Evolutionary conservation across 1,284 basidiomycete genomes (phyloP).

Genomic region (Lignosus rhinocerotis): DNA sequence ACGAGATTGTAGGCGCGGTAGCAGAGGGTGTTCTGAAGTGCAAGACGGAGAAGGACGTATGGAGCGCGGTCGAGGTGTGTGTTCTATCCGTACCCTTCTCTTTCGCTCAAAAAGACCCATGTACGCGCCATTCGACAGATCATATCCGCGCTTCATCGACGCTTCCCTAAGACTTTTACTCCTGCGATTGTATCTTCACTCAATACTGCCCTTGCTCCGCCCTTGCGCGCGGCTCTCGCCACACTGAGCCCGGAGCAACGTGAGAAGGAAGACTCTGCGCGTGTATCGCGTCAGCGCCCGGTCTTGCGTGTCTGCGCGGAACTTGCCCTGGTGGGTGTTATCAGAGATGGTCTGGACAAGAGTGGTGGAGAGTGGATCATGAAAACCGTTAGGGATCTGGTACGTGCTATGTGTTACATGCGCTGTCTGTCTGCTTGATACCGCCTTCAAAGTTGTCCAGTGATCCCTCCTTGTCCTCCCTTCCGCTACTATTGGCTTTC

Average conservation of each 20-base stretch:
- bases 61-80: constrained; percentile 88
- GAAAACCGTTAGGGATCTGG: constrained; percentile 80
- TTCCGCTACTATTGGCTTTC: constrained; percentile 83
- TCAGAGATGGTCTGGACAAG: constrained; percentile 62
- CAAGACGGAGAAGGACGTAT: constrained; percentile 87
- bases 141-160: constrained; percentile 85
- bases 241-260: constrained; percentile 74
- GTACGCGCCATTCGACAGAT: constrained; percentile 38
- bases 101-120: constrained; percentile 9
- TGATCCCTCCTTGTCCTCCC: constrained; percentile 82
- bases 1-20: constrained; percentile 88
- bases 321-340: constrained; percentile 84
- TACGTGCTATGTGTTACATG: constrained; percentile 41
- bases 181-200: constrained; percentile 70
- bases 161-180: constrained; percentile 83
- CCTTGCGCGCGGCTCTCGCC: constrained; percentile 60
- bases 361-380: constrained; percentile 88
- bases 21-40: constrained; percentile 86
- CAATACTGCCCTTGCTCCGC: constrained; percentile 64
- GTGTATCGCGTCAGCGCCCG: constrained; percentile 82
- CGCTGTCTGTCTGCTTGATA: neutral
- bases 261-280: constrained; percentile 89
- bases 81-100: neutral
- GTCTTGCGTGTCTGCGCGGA: constrained; percentile 88
- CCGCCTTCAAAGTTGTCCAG: constrained; percentile 67